A percentile compares a stretch with the other conserved stretches of the same genome.
These are phyloP conservation scores for Mortierella polycephala DNA, from an alignment of 371 early-diverging fungal species.

Conservation along the genomic window DNA sequence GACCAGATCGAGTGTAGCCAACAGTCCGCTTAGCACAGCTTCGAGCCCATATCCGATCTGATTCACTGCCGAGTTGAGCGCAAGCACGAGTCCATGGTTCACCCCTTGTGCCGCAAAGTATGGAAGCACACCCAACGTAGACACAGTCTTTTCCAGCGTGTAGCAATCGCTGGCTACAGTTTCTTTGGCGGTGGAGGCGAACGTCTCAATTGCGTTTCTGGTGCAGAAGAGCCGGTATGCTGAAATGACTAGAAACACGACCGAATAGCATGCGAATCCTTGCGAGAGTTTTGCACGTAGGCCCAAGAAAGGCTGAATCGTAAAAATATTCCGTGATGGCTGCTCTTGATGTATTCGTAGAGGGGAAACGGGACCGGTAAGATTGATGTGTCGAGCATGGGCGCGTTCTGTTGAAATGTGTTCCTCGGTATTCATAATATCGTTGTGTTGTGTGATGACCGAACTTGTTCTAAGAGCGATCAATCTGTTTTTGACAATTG, in stretches of 20 bases:
- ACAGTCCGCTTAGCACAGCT: slow-evolving; percentile 12
- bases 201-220: slow-evolving; percentile 4
- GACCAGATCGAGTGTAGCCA: slow-evolving; percentile 23
- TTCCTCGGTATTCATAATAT: no score
- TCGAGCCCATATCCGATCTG: slow-evolving; percentile 35
- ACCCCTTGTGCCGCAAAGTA: slow-evolving; percentile 24
- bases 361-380: background rate
- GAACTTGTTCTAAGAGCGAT: no score
- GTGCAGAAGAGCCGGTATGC: slow-evolving; percentile 25
- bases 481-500: no score
- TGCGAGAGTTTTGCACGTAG: slow-evolving; percentile 42
- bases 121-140: slow-evolving; percentile 18
- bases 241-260: slow-evolving; percentile 29
- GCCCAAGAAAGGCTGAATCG: slow-evolving; percentile 15
- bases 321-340: background rate
- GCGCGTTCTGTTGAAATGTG: background rate
- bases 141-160: slow-evolving; percentile 15
- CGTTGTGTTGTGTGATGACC: no score
- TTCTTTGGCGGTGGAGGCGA: slow-evolving; percentile 10
- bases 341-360: background rate
- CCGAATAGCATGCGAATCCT: slow-evolving; percentile 22
- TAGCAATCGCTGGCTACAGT: slow-evolving; percentile 17
- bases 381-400: background rate
- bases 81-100: slow-evolving; percentile 16
- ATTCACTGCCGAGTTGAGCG: slow-evolving; percentile 14